These are phyloP conservation scores for Papilionanthe hybrid DNA, from an alignment of 116 monocot genomes.

Conservation along the genomic window DNA sequence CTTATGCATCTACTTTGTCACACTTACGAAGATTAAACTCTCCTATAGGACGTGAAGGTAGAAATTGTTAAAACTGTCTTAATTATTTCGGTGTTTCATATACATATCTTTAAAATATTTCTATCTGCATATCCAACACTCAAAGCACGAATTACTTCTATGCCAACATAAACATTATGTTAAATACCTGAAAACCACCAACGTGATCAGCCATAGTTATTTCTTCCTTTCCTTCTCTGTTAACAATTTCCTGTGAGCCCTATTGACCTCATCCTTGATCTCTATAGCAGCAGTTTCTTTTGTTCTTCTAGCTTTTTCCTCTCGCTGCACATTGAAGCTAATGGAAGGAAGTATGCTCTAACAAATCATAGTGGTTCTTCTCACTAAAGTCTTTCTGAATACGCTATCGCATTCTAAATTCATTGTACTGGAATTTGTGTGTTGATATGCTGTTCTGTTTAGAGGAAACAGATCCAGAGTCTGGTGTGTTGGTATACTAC, in stretches of 20 bases:
- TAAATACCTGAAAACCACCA: not conserved
- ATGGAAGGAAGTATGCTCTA: not conserved
- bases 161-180: not conserved
- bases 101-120: not conserved
- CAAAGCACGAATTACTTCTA: not conserved
- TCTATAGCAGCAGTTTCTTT: not conserved
- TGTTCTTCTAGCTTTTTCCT: not conserved
- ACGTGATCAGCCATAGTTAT: not conserved
- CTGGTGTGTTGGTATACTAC: not conserved
- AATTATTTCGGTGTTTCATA: not conserved
- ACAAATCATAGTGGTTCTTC: not conserved
- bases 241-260: not conserved
- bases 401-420: not conserved
- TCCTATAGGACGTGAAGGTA: constrained; percentile 99
- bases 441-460: not conserved
- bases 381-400: not conserved
- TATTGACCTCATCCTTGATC: not conserved
- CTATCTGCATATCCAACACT: not conserved
- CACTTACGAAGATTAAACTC: constrained; percentile 95
- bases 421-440: not conserved
- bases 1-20: constrained; percentile 96
- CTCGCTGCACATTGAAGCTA: not conserved
- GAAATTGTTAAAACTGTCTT: not conserved
- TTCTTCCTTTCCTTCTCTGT: not conserved
- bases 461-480: not conserved